Percentiles rank a stretch among this genome's conserved stretches.
Evolutionary conservation across 192 early-diverging fungal species (phyloP).

Genomic region (Phlyctochytrium arcticum): DNA sequence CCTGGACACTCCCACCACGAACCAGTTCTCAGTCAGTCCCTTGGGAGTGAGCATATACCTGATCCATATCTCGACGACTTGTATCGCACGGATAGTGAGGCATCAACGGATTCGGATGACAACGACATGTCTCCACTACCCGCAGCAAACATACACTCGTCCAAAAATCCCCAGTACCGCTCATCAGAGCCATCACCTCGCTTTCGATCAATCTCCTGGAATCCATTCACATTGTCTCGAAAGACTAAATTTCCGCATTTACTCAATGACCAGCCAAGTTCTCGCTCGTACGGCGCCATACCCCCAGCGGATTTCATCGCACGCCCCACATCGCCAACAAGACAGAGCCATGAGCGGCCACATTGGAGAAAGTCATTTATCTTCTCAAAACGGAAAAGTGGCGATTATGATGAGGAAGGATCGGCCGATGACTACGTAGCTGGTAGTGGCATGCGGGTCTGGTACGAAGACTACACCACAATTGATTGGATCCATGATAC

Average conservation of each 20-base stretch:
- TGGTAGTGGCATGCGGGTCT: constrained; percentile 25
- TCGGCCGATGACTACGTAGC: not conserved
- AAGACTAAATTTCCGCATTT: not conserved
- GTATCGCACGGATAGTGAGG: not conserved
- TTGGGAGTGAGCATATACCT: not conserved
- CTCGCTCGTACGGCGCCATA: not conserved
- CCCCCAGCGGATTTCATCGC: not conserved
- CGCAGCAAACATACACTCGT: not conserved
- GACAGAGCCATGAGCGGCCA: not conserved
- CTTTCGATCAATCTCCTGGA: not conserved
- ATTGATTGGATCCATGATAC: constrained; percentile 84
- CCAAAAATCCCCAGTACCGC: not conserved
- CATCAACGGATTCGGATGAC: not conserved
- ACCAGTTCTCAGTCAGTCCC: not conserved
- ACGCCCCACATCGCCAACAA: not conserved
- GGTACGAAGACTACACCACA: constrained; percentile 30
- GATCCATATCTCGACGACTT: no score
- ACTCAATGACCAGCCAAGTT: not conserved
- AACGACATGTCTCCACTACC: not conserved
- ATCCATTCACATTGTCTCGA: not conserved
- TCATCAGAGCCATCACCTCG: not conserved
- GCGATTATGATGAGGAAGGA: not conserved
- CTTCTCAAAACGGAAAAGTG: constrained; percentile 19
- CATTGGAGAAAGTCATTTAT: constrained; percentile 18
- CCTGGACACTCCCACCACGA: not conserved